Conservation (phyloP, 1,284 basidiomycete genomes). For the Malassezia vespertilionis region DNA sequence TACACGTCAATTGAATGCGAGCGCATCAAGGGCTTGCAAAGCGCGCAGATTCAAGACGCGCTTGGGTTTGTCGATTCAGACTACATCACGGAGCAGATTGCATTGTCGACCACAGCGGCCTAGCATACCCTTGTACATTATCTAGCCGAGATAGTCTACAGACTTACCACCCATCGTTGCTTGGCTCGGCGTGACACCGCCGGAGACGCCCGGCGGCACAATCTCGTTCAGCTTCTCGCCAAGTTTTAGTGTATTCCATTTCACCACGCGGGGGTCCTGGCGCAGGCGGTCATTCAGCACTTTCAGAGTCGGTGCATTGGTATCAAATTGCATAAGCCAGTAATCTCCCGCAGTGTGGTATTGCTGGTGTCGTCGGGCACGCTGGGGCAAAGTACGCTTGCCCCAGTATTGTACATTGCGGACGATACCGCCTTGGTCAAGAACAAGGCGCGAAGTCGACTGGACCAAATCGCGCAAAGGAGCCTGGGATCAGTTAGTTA, state of each 20-base stretch:
- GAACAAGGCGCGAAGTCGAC: conserved; percentile 61
- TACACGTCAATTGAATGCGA: conserved; percentile 88
- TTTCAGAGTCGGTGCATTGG: conserved; percentile 61
- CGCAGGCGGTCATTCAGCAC: conserved; percentile 60
- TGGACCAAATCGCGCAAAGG: conserved; percentile 67
- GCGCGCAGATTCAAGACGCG: conserved; percentile 66
- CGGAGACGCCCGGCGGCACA: conserved; percentile 30
- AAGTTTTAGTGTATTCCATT: conserved; percentile 69
- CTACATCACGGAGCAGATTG: conserved; percentile 69
- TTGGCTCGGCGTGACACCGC: conserved; percentile 17
- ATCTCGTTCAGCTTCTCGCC: conserved; percentile 56
- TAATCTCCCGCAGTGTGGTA: conserved; percentile 64
- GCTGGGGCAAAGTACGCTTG: conserved; percentile 61
- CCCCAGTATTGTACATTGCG: conserved; percentile 67
- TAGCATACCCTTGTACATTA: not conserved
- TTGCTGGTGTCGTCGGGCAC: conserved; percentile 61
- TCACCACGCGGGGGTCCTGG: conserved; percentile 66
- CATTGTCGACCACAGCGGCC: conserved; percentile 12
- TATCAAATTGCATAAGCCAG: conserved; percentile 80
- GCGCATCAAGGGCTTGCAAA: conserved; percentile 62
- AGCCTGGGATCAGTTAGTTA: conserved; percentile 50
- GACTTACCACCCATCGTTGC: conserved; percentile 16
- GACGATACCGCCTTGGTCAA: conserved; percentile 69
- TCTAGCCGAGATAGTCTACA: conserved; percentile 15
- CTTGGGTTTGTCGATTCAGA: conserved; percentile 90